Percentiles rank a stretch among this genome's conserved stretches.
Conservation (phyloP, 176 grass and related monocot genomes). For the Oryza coarctata region DNA sequence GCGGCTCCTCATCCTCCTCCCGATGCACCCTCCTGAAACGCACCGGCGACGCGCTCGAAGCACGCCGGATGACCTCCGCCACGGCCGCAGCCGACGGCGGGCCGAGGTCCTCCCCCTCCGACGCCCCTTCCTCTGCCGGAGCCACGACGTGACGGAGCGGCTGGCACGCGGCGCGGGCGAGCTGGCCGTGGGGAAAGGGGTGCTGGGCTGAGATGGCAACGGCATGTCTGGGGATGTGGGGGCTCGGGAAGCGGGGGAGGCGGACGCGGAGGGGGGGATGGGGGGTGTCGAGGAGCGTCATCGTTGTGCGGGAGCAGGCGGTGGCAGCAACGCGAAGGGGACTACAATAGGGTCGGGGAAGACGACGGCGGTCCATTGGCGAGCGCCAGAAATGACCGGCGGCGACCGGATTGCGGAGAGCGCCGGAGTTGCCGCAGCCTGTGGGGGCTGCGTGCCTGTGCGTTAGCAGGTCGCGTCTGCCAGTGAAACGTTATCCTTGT, state of each 20-base stretch:
- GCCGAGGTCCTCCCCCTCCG: conserved; percentile 18
- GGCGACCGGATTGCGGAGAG: neutral
- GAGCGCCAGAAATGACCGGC: neutral
- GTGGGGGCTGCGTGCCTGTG: no score
- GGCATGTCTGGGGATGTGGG: neutral
- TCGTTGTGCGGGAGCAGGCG: neutral
- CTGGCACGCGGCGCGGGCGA: conserved; percentile 2
- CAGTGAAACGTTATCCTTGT: no score
- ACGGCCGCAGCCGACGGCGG: conserved; percentile 55
- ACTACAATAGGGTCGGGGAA: neutral
- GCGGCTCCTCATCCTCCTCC: conserved; percentile 12
- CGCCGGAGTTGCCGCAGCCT: neutral
- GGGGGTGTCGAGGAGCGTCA: neutral
- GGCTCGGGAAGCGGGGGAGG: neutral
- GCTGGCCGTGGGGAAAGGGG: neutral
- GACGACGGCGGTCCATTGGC: neutral
- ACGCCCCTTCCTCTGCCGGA: neutral
- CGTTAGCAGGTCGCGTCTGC: no score
- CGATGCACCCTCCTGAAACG: conserved; percentile 43
- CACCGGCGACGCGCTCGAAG: conserved; percentile 56
- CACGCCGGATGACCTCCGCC: conserved; percentile 50
- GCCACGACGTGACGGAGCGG: conserved; percentile 30
- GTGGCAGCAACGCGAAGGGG: neutral
- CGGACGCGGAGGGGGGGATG: neutral
- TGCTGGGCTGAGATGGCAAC: neutral